A percentile compares a stretch with the other conserved stretches of the same genome.
These are phyloP conservation scores for Carnegiea gigantea DNA, from an alignment of 179 eudicot genomes.

Conservation along the genomic window DNA sequence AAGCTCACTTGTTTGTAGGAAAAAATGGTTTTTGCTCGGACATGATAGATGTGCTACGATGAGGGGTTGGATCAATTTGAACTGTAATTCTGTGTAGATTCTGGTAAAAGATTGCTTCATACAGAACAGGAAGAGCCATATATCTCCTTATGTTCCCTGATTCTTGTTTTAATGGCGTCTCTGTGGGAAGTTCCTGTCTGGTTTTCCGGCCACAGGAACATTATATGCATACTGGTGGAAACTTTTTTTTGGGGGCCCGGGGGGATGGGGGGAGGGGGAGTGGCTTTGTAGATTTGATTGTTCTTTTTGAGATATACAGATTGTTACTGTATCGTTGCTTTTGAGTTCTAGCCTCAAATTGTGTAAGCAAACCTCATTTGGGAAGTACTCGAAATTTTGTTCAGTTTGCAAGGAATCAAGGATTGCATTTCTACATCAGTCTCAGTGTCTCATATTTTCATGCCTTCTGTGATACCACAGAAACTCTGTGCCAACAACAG, in stretches of 20 bases:
- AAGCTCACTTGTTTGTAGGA: neutral
- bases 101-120: neutral
- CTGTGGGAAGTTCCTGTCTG: neutral
- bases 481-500: neutral
- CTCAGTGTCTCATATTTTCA: neutral
- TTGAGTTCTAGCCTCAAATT: neutral
- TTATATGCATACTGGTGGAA: neutral
- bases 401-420: neutral
- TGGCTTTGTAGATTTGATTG: neutral
- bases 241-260: neutral
- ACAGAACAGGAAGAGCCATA: neutral
- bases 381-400: neutral
- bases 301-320: neutral
- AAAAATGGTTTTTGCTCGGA: neutral
- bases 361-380: neutral
- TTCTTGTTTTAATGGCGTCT: slow-evolving; percentile 6
- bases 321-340: slow-evolving; percentile 7
- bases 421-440: neutral
- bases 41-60: slow-evolving; percentile 16
- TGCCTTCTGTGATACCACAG: neutral
- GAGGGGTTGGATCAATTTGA: slow-evolving; percentile 14
- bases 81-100: slow-evolving; percentile 28
- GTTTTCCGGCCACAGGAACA: neutral
- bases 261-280: neutral
- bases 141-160: slow-evolving; percentile 7